Base-by-base conservation (phyloP, 768 basidiomycete genomes). In the Tricholoma flavovirens region DNA sequence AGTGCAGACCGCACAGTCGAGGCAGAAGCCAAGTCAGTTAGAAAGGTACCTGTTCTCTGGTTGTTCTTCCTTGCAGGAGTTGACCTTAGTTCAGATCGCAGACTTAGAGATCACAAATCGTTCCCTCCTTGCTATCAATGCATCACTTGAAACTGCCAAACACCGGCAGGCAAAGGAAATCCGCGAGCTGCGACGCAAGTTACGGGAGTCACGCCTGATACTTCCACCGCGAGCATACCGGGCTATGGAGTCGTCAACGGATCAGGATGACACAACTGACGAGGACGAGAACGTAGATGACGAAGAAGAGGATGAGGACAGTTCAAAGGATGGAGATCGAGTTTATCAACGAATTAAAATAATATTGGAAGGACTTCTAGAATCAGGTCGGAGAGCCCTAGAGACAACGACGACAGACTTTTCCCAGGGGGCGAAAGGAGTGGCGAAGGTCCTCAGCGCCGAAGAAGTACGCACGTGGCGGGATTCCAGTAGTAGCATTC, bases 21-120 rank as follows among this genome's bases (percentile, higher is more conserved):
- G 64, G 86, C 83, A 1, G 82, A 83, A 62, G 90, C 91, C 10
- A 92, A 90, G 73, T 87, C 89, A n/a, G 86, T 87, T 68, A 83
- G 90, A 56, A 93, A 93, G 84, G 90, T 91, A 59, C 29, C 29
- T 29, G 38, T 59, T 15, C 38, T 36, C 24, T 38, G 48, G 29
- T 7, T 17, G 40, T 12, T 51, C 38, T 12, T 51, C 38, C 49
- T 24, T 51, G 11, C 43, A 26, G 35, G 33, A 42, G 48, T 17
- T 12, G 19, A 33, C 26, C 30, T 52, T 33, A 58, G 32, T 56
- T 11, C 53, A 96, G 93, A 95, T 96, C 56, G 90, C 88, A 11
- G 93, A 96, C 72, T 77, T 96, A 10, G 90, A 95, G 70, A 96
- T 96, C 64, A 87, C 90, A 5, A 95, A 93, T 69, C 79, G 82